Evolutionary conservation across 768 basidiomycete species (phyloP).

Genomic region (Tricholoma flavovirens): DNA sequence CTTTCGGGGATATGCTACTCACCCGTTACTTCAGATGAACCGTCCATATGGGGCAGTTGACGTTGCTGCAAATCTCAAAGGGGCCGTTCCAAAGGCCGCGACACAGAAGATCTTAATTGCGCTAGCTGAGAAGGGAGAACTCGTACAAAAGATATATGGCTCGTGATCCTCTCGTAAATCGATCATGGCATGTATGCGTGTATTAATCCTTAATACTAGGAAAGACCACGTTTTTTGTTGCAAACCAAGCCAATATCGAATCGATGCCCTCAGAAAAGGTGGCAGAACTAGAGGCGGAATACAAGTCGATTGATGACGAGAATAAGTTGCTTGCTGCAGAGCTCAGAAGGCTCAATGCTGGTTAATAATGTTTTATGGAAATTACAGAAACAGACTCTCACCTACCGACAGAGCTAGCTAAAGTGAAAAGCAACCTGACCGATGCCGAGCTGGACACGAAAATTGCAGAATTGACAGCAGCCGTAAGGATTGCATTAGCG

Average conservation of each 20-base stretch:
- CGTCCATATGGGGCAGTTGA: conserved; percentile 93
- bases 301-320: conserved; percentile 50
- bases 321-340: conserved; percentile 49
- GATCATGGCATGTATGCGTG: conserved; percentile 10
- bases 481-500: conserved; percentile 35
- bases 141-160: conserved; percentile 85
- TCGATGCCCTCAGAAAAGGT: conserved; percentile 59
- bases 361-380: conserved; percentile 21
- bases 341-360: conserved; percentile 42
- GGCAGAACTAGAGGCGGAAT: conserved; percentile 52
- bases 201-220: conserved; percentile 36
- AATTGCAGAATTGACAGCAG: conserved; percentile 42
- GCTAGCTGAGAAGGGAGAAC: conserved; percentile 79
- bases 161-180: conserved; percentile 12
- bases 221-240: conserved; percentile 83
- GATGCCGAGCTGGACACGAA: conserved; percentile 57
- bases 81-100: conserved; percentile 76
- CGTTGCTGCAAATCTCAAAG: conserved; percentile 86
- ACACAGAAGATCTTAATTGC: conserved; percentile 79
- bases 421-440: conserved; percentile 60
- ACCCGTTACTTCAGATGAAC: conserved; percentile 59
- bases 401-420: conserved; percentile 51
- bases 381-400: conserved; percentile 13
- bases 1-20: neutral
- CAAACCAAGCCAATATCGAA: conserved; percentile 70